Evolutionary conservation across 257 asterid species (phyloP), one percentile per base, ranked within the genome.

Genomic region (Rhazya stricta): DNA sequence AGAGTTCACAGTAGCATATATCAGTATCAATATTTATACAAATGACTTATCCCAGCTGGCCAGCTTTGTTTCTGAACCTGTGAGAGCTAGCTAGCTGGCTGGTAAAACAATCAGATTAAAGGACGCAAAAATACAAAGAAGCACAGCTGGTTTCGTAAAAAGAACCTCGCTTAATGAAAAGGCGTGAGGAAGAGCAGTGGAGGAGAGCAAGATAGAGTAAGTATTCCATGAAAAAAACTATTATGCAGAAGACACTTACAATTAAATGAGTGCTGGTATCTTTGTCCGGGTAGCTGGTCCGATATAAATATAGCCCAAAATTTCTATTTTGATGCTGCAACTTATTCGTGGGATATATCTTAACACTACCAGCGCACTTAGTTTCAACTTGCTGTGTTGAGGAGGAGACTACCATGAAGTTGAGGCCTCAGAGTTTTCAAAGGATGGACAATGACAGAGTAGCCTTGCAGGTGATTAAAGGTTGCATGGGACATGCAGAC

Each of bases 131-230:
- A 74, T 67, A 68, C 58, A 73, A 61, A 74, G 48, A 42, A 79
- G 81, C 69, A 43, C 45, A 61, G 70, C 70, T 62, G 73, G 71
- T 74, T 78, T 32, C 77, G 85, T 66, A 81, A 84, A 84, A 83
- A 57, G 54, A 36, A 69, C 76, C 48, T 65, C 29, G 70, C 72
- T 67, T 39, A 71, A 81, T 69, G 73, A 76, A 65, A 71, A 75
- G 65, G 57, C 56, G 63, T 46, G 34, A 67, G 48, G 51, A 70
- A 36, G 77, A 6, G 43, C 39, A 25, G 63, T 8, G 53, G 51
- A 60, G 30, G 67, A 62, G 72, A 51, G 67, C 57, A 11, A 60
- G 21, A 5, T 4, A 69, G 6, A 12, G 7, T 15, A n/a, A n/a
- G n/a, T 25, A 32, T 16, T 9, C 1, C 16, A 13, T 8, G 36